These are phyloP conservation scores for Hymenoscyphus repandus DNA, from an alignment of 2,329 filamentous ascomycete genomes.

Conservation along the genomic window DNA sequence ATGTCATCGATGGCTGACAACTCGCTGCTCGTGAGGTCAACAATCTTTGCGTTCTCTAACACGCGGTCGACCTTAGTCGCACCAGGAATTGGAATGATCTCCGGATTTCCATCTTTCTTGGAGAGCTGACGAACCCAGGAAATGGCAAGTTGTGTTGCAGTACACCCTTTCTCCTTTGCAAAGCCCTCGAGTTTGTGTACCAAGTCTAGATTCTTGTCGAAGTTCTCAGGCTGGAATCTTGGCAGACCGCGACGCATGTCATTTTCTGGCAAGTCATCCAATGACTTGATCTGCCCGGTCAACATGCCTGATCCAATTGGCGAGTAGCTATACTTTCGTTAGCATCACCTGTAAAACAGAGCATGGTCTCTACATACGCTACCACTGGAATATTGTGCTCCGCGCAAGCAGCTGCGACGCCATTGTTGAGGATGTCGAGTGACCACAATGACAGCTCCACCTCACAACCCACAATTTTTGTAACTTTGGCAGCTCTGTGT, in stretches of 20 bases:
- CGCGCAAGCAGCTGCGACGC: conserved; percentile 44
- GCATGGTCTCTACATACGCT: conserved; percentile 35
- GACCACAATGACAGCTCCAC: conserved; percentile 40
- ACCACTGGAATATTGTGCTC: conserved; percentile 64
- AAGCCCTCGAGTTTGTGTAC: conserved; percentile 52
- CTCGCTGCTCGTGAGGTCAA: conserved; percentile 47
- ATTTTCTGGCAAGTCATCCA: conserved; percentile 49
- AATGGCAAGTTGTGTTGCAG: conserved; percentile 59
- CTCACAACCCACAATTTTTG: conserved; percentile 42
- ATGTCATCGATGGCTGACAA: conserved; percentile 45
- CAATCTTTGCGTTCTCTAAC: conserved; percentile 51
- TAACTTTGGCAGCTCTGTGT: conserved; percentile 34
- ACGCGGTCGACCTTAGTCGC: conserved; percentile 52
- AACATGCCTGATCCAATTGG: conserved; percentile 61
- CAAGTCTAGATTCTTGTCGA: conserved; percentile 59
- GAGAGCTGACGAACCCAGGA: conserved; percentile 42
- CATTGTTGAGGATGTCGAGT: conserved; percentile 33
- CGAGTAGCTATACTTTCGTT: conserved; percentile 45
- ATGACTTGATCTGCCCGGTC: conserved; percentile 44
- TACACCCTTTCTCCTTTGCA: conserved; percentile 55
- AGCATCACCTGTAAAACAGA: conserved; percentile 1
- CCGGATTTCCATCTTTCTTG: conserved; percentile 26
- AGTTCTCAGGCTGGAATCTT: conserved; percentile 57
- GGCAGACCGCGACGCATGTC: conserved; percentile 54
- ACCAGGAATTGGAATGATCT: conserved; percentile 62